phyloP scores from a whole-genome alignment of 495 filamentous ascomycete species.

The Emericellopsis terricola region DNA sequence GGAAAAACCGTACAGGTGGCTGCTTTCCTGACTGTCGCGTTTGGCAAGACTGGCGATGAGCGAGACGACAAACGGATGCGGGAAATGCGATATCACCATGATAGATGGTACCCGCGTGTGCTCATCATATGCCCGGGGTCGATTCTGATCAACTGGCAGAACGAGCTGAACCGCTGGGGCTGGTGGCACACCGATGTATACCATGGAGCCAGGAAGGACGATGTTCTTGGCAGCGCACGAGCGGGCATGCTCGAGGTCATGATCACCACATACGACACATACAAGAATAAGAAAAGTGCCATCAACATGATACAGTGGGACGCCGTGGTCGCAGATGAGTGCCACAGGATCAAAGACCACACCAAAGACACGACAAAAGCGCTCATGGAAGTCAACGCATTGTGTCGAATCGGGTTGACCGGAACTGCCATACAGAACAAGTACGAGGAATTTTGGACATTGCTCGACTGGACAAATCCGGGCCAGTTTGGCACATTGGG shows the following conservation, averaged over 20 bases:
- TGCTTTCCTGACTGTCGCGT: conserved; percentile 80
- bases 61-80: conserved; percentile 81
- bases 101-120: conserved; percentile 69
- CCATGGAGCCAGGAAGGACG: conserved; percentile 58
- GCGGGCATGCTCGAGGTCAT: conserved; percentile 70
- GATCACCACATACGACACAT: conserved; percentile 87
- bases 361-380: conserved; percentile 60
- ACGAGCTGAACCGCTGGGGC: conserved; percentile 75
- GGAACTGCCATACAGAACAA: conserved; percentile 97
- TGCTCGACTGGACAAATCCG: conserved; percentile 94
- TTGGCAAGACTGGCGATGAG: conserved; percentile 88
- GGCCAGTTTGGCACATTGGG: conserved; percentile 62
- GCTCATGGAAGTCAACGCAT: conserved; percentile 82
- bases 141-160: conserved; percentile 78
- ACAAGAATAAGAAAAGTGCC: conserved; percentile 51
- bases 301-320: conserved; percentile 89
- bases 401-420: conserved; percentile 85
- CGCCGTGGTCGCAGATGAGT: conserved; percentile 93
- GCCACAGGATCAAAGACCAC: conserved; percentile 76
- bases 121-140: conserved; percentile 80
- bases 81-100: conserved; percentile 46
- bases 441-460: conserved; percentile 92
- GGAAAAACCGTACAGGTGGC: conserved; percentile 97
- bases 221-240: conserved; percentile 52
- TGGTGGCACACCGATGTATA: conserved; percentile 85